These are phyloP conservation scores for Candida dubliniensis DNA, from an alignment of 1,139 yeast species.

Conservation along the genomic window DNA sequence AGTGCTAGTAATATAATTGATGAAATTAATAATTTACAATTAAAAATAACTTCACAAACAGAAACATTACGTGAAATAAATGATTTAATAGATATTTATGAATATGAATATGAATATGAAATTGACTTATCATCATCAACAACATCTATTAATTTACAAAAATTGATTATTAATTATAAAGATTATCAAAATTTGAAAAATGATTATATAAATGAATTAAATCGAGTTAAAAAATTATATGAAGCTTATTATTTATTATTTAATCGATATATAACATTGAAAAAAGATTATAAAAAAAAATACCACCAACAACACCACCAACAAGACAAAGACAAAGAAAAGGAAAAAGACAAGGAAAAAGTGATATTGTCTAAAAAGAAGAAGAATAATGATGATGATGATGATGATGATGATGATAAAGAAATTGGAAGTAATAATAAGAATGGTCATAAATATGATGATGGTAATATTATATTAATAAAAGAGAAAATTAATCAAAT, in stretches of 20 bases:
- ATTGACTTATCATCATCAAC: too few relatives aligned
- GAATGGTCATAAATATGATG: too few relatives aligned
- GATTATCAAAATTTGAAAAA: conserved; percentile 24
- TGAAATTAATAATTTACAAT: conserved; percentile 13
- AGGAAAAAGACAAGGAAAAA: conserved; percentile 18
- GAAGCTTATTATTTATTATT: conserved; percentile 42
- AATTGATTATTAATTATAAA: conserved; percentile 4
- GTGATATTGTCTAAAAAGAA: conserved; percentile 23
- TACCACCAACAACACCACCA: too few relatives aligned
- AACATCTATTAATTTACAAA: too few relatives aligned
- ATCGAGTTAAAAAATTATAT: conserved; percentile 30
- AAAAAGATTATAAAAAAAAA: conserved; percentile 14
- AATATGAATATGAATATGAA: too few relatives aligned
- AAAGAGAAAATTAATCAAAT: too few relatives aligned
- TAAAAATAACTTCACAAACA: conserved; percentile 22
- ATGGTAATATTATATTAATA: too few relatives aligned
- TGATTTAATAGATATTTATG: conserved; percentile 21
- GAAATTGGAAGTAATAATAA: too few relatives aligned
- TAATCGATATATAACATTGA: conserved; percentile 41
- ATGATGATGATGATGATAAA: not conserved
- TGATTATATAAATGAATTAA: conserved; percentile 34
- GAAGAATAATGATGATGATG: not conserved
- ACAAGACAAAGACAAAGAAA: too few relatives aligned
- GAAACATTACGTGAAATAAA: conserved; percentile 22
- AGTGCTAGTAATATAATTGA: too few relatives aligned